These are phyloP conservation scores for Lactarius hengduanensis DNA, from an alignment of 768 basidiomycete genomes.

Conservation along the genomic window DNA sequence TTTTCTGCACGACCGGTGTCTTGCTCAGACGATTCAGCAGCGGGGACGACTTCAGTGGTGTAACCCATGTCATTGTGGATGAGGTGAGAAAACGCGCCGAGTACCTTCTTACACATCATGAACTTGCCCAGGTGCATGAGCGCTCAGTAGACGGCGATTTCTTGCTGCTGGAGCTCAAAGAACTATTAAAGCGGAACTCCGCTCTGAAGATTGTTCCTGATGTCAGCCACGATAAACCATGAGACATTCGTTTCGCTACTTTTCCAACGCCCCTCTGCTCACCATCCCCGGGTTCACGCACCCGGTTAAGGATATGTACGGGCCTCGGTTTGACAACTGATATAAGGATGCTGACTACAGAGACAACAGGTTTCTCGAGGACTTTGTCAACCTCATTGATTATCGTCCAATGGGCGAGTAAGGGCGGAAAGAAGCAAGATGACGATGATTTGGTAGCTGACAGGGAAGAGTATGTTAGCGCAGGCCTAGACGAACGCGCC, in stretches of 20 bases:
- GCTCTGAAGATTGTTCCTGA: slow-evolving; percentile 81
- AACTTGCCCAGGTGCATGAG: slow-evolving; percentile 71
- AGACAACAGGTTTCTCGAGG: slow-evolving; percentile 27
- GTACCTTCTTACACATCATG: background rate
- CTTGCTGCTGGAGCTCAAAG: slow-evolving; percentile 78
- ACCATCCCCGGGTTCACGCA: slow-evolving; percentile 81
- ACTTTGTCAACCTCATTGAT: slow-evolving; percentile 18
- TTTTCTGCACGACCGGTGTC: slow-evolving; percentile 96
- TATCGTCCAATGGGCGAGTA: slow-evolving; percentile 20
- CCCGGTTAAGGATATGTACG: slow-evolving; percentile 73
- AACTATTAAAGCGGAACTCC: slow-evolving; percentile 61
- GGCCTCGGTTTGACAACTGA: slow-evolving; percentile 11
- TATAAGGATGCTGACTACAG: background rate
- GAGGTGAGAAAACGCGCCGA: slow-evolving; percentile 52
- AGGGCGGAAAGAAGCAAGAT: slow-evolving; percentile 18
- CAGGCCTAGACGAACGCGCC: slow-evolving; percentile 51
- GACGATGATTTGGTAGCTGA: slow-evolving; percentile 19
- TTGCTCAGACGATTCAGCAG: slow-evolving; percentile 73
- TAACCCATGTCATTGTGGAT: slow-evolving; percentile 87
- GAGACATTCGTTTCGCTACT: slow-evolving; percentile 82
- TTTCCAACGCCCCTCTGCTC: slow-evolving; percentile 74
- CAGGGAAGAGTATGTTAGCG: slow-evolving; percentile 44
- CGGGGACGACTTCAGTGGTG: slow-evolving; percentile 64
- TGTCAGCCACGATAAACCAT: slow-evolving; percentile 96
- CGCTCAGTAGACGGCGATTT: slow-evolving; percentile 91